A percentile compares a stretch with the other conserved stretches of the same genome.
phyloP scores from a whole-genome alignment of 192 early-diverging fungal genomes.

The Chytriomyces sp. region DNA sequence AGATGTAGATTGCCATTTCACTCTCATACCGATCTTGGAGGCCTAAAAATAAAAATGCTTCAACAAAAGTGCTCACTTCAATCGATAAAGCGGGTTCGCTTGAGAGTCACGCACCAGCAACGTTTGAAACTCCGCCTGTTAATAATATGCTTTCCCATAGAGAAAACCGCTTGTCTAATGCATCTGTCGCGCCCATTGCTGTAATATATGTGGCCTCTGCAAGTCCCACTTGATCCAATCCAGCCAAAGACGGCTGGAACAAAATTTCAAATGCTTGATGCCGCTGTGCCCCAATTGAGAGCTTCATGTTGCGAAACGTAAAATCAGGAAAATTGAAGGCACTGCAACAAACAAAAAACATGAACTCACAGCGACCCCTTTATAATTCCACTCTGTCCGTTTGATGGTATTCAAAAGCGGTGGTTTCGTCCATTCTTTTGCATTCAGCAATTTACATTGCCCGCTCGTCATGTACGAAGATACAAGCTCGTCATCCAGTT shows the following conservation, averaged over 20 bases:
- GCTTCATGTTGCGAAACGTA: slow-evolving; percentile 22
- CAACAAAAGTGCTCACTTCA: not conserved
- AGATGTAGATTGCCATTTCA: slow-evolving; percentile 64
- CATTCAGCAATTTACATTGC: slow-evolving; percentile 35
- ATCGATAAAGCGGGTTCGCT: not conserved
- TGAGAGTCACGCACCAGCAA: slow-evolving; percentile 42
- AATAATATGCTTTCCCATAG: slow-evolving; percentile 87
- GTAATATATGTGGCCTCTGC: slow-evolving; percentile 70
- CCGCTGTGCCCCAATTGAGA: slow-evolving; percentile 63
- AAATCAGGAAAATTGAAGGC: slow-evolving; percentile 38
- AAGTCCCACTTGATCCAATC: slow-evolving; percentile 44
- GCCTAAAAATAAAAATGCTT: slow-evolving; percentile 44
- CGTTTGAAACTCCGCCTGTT: slow-evolving; percentile 71
- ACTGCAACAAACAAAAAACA: slow-evolving; percentile 26
- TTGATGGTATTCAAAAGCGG: slow-evolving; percentile 23
- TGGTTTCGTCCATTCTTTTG: slow-evolving; percentile 14
- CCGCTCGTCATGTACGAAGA: slow-evolving; percentile 35
- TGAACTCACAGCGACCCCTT: slow-evolving; percentile 45
- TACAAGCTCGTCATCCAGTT: slow-evolving; percentile 61
- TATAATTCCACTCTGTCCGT: slow-evolving; percentile 27
- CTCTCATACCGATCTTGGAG: slow-evolving; percentile 74
- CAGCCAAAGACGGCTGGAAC: slow-evolving; percentile 68
- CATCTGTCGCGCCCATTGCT: slow-evolving; percentile 64
- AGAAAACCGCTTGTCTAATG: slow-evolving; percentile 70
- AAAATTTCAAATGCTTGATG: slow-evolving; percentile 70